phyloP scores from a whole-genome alignment of 139 green algal species.

The Coelastrella sp. region DNA sequence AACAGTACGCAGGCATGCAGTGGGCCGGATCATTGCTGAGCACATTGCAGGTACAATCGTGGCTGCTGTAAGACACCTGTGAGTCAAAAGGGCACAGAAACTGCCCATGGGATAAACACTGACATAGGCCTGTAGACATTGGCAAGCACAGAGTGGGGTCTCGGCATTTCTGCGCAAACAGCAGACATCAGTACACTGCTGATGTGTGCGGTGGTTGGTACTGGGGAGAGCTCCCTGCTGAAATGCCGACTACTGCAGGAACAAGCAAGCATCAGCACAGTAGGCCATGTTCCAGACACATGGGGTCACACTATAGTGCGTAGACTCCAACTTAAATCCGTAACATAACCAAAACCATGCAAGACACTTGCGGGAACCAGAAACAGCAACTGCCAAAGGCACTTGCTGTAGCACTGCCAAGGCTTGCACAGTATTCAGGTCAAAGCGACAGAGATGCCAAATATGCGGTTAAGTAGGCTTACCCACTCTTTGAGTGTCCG shows the following conservation, averaged over 20 bases:
- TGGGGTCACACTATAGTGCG: too few species aligned
- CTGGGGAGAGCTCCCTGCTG: background rate
- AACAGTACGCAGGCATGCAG: too few species aligned
- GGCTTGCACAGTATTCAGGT: too few species aligned
- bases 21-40: background rate
- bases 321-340: too few species aligned
- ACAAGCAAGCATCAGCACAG: background rate
- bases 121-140: too few species aligned
- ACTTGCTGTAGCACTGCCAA: background rate
- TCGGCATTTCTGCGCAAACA: too few species aligned
- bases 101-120: too few species aligned
- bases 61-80: background rate
- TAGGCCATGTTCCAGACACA: background rate
- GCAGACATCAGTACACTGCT: too few species aligned
- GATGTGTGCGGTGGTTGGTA: background rate
- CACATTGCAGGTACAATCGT: background rate
- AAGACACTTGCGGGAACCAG: background rate
- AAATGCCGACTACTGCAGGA: background rate
- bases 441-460: background rate
- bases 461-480: background rate
- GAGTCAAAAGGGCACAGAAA: too few species aligned
- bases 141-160: too few species aligned
- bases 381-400: background rate
- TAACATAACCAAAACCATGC: too few species aligned
- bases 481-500: conserved; percentile 20